phyloP scores from a whole-genome alignment of 441 rosid genomes.

The Theobroma grandiflorum region DNA sequence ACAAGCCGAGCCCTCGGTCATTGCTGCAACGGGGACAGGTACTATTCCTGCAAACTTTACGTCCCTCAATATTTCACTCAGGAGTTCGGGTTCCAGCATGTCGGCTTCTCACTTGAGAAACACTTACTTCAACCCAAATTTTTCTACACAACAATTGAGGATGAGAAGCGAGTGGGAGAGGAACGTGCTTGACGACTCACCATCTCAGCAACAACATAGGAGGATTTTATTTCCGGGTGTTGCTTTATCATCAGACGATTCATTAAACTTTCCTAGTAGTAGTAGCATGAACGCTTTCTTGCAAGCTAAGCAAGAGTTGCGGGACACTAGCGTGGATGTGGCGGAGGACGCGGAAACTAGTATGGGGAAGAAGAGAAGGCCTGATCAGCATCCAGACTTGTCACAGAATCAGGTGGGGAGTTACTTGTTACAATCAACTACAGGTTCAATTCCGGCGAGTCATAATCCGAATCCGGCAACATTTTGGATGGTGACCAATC shows the following conservation, averaged over 20 bases:
- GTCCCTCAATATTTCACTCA: constrained; percentile 84
- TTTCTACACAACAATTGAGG: constrained; percentile 44
- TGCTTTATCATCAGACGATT: constrained; percentile 34
- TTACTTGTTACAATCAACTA: constrained; percentile 64
- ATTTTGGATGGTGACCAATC: constrained; percentile 68
- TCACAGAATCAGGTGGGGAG: constrained; percentile 56
- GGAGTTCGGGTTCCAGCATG: constrained; percentile 81
- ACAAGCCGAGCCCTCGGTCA: constrained; percentile 88
- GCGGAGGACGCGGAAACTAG: constrained; percentile 26
- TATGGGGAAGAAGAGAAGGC: constrained; percentile 43
- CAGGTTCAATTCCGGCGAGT: constrained; percentile 62
- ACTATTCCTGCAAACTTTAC: constrained; percentile 90
- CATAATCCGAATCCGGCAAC: constrained; percentile 65
- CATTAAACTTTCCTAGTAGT: constrained; percentile 32
- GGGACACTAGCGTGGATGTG: constrained; percentile 33
- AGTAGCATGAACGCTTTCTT: constrained; percentile 39
- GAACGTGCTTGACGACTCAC: constrained; percentile 30
- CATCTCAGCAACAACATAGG: constrained; percentile 34
- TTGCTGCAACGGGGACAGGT: constrained; percentile 95
- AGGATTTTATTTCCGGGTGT: constrained; percentile 45
- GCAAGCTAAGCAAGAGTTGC: constrained; percentile 53
- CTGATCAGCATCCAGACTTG: constrained; percentile 37
- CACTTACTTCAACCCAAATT: constrained; percentile 56
- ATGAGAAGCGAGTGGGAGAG: constrained; percentile 43
- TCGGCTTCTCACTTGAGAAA: constrained; percentile 76